Conservation (phyloP, 2,329 filamentous ascomycete species). For the Botrytis elliptica region DNA sequence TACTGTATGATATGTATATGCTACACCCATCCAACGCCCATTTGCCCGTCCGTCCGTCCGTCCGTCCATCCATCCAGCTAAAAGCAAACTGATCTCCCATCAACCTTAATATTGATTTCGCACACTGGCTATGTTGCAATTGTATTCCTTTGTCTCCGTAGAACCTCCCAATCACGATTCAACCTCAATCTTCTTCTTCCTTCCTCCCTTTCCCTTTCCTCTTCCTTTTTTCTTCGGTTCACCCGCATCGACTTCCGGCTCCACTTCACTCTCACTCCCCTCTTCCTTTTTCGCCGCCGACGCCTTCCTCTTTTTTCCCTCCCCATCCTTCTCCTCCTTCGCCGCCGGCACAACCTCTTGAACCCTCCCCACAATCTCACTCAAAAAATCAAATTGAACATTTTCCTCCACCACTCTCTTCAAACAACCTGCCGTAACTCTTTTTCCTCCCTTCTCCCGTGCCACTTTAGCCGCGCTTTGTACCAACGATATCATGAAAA, state of each 20-base stretch:
- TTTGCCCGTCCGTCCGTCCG: not conserved
- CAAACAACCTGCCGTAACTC: constrained; percentile 85
- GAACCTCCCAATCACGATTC: not conserved
- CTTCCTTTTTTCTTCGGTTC: constrained; percentile 6
- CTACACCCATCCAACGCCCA: not conserved
- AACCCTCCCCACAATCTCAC: constrained; percentile 86
- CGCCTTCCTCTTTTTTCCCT: constrained; percentile 33
- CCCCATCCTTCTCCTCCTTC: constrained; percentile 31
- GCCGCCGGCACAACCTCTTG: constrained; percentile 50
- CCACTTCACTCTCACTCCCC: not conserved
- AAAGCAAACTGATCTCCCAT: not conserved
- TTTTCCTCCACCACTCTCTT: constrained; percentile 87
- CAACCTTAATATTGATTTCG: not conserved
- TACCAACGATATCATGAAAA: constrained; percentile 96
- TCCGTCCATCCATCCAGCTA: constrained; percentile 3
- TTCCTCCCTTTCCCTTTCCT: constrained; percentile 2
- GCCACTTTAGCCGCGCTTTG: constrained; percentile 85
- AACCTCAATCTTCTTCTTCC: not conserved
- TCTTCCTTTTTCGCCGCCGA: constrained; percentile 10
- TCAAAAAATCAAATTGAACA: constrained; percentile 91
- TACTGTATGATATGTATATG: not conserved
- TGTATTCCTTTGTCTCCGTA: not conserved
- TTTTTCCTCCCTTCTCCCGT: constrained; percentile 77
- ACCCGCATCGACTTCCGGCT: not conserved
- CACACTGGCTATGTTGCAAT: not conserved